Conservation (phyloP, 2,329 filamentous ascomycete genomes). For the Colletotrichum cuscutae region DNA sequence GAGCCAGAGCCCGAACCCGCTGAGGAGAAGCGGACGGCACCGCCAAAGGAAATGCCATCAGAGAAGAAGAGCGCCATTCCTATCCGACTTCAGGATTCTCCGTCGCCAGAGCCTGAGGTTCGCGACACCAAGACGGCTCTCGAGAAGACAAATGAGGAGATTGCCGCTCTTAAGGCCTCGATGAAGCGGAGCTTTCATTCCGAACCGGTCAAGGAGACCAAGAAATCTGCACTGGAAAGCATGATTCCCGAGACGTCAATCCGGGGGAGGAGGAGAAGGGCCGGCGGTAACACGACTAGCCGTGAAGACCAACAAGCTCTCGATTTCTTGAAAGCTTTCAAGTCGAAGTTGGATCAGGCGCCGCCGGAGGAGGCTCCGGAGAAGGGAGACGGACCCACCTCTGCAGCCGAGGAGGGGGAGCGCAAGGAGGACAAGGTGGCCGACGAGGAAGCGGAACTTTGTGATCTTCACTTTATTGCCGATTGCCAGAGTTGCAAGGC, state of each 20-base stretch:
- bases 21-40: slow-evolving; percentile 37
- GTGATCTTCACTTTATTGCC: slow-evolving; percentile 95
- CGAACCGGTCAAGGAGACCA: slow-evolving; percentile 64
- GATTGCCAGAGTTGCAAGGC: slow-evolving; percentile 92
- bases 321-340: slow-evolving; percentile 81
- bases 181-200: slow-evolving; percentile 74
- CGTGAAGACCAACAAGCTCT: slow-evolving; percentile 73
- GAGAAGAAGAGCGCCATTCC: slow-evolving; percentile 8
- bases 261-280: slow-evolving; percentile 75
- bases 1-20: not conserved
- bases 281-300: slow-evolving; percentile 63
- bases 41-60: slow-evolving; percentile 37
- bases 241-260: slow-evolving; percentile 80
- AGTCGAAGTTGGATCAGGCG: slow-evolving; percentile 74
- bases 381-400: slow-evolving; percentile 43
- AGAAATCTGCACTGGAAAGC: slow-evolving; percentile 75
- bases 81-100: slow-evolving; percentile 36
- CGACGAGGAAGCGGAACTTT: slow-evolving; percentile 79
- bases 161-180: slow-evolving; percentile 82
- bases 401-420: slow-evolving; percentile 40
- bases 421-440: slow-evolving; percentile 45
- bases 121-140: slow-evolving; percentile 61
- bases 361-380: slow-evolving; percentile 54
- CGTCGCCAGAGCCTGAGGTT: slow-evolving; percentile 48
- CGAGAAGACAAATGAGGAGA: slow-evolving; percentile 81